phyloP scores from a whole-genome alignment of 352 stramenopile genomes.

The Achlya hypogyna region DNA sequence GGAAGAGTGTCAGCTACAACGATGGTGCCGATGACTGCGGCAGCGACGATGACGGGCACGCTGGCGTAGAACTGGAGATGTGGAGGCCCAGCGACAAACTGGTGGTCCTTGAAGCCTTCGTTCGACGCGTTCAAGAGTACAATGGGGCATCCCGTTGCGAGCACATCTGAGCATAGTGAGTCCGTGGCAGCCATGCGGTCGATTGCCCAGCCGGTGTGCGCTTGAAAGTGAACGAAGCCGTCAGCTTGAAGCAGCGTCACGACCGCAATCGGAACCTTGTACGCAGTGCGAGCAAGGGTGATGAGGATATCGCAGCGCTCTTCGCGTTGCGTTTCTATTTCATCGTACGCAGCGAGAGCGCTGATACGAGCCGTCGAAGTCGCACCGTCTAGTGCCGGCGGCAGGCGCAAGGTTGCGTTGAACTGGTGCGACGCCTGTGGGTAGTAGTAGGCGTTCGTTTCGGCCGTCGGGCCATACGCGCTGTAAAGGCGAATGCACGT shows the following conservation, averaged over 20 bases:
- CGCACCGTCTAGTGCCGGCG: no score
- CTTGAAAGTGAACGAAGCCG: neutral
- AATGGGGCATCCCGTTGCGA: neutral
- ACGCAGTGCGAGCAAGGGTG: neutral
- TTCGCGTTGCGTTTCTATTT: neutral
- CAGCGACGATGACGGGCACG: neutral
- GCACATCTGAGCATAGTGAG: neutral
- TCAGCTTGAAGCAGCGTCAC: neutral
- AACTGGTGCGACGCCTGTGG: neutral
- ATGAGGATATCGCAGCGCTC: neutral
- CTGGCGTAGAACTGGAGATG: conserved; percentile 11
- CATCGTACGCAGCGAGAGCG: neutral
- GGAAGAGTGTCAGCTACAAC: conserved; percentile 53
- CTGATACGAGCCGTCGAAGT: no score
- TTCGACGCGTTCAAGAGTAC: neutral
- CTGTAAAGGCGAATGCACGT: neutral
- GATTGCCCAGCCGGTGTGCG: neutral
- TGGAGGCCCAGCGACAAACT: neutral
- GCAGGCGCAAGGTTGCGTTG: neutral
- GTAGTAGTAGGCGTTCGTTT: neutral
- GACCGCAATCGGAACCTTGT: neutral
- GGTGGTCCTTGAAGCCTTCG: neutral
- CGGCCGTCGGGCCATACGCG: neutral
- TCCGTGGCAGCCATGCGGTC: neutral
- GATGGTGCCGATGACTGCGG: conserved; percentile 48